Conservation (phyloP, 768 basidiomycete genomes). For the Pisolithus sp. region DNA sequence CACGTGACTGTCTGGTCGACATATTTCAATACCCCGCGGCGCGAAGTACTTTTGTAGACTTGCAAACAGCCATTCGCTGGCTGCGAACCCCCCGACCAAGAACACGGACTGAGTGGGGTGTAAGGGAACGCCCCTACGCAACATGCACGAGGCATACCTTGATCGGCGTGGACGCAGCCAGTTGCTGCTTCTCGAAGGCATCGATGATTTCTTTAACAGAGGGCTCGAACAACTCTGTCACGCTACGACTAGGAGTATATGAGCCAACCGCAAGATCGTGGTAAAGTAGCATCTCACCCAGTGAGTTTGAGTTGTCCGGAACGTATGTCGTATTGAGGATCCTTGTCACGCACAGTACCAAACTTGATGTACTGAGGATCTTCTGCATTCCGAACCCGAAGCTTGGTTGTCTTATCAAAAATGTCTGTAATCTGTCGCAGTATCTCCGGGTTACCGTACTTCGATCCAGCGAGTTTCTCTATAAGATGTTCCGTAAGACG, state of each 20-base stretch:
- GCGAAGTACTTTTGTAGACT: constrained; percentile 35
- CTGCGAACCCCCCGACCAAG: constrained; percentile 50
- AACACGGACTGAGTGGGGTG: constrained; percentile 30
- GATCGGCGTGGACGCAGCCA: constrained; percentile 25
- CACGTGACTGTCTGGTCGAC: constrained; percentile 51
- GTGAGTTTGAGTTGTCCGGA: constrained; percentile 34
- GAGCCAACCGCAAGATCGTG: not conserved
- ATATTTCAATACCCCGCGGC: constrained; percentile 34
- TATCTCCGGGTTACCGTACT: constrained; percentile 27
- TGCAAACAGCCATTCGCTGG: constrained; percentile 43
- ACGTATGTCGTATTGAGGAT: constrained; percentile 32
- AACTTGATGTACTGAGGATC: constrained; percentile 38
- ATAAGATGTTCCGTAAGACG: not conserved
- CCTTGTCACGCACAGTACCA: constrained; percentile 34
- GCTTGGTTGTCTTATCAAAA: constrained; percentile 36
- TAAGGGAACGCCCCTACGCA: not conserved
- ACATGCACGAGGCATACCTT: constrained; percentile 19
- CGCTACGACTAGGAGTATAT: constrained; percentile 24
- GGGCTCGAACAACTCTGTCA: constrained; percentile 39
- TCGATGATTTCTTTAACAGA: constrained; percentile 33
- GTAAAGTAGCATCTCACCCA: constrained; percentile 22
- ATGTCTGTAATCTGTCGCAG: constrained; percentile 30
- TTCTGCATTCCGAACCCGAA: constrained; percentile 35
- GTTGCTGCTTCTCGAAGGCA: constrained; percentile 29
- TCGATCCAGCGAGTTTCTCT: constrained; percentile 29